These are phyloP conservation scores for Setomelanomma holmii DNA, from an alignment of 2,329 filamentous ascomycete genomes.

Conservation along the genomic window DNA sequence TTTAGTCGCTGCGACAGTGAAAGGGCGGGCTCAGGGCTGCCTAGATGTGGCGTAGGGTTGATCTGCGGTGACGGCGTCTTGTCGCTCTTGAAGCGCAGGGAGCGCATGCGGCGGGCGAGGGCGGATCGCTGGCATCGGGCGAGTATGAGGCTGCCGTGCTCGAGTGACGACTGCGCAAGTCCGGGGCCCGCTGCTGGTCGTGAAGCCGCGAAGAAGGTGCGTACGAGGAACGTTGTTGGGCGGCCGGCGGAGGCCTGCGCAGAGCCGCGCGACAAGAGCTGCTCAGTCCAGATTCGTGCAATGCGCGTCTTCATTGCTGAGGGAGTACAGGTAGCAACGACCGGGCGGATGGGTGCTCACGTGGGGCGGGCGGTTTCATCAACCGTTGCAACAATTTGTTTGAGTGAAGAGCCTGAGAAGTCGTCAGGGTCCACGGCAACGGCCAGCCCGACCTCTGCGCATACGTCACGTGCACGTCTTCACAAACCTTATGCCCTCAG, in stretches of 20 bases:
- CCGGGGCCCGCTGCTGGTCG: constrained; percentile 13
- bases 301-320: constrained; percentile 35
- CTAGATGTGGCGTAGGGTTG: constrained; percentile 50
- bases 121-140: constrained; percentile 26
- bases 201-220: constrained; percentile 39
- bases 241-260: constrained; percentile 15
- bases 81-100: constrained; percentile 48
- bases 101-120: constrained; percentile 37
- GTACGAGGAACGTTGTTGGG: constrained; percentile 22
- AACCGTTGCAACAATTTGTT: no score
- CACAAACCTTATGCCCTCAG: no score
- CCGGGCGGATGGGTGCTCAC: neutral
- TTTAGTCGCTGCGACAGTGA: constrained; percentile 76
- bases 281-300: constrained; percentile 31
- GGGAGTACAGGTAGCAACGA: neutral
- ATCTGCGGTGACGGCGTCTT: constrained; percentile 34
- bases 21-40: constrained; percentile 50
- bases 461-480: no score
- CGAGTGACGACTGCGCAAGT: constrained; percentile 12
- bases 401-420: no score
- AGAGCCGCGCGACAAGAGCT: constrained; percentile 27
- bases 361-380: no score
- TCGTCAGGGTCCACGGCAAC: no score
- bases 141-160: constrained; percentile 21
- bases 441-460: no score